Conservation (phyloP, 1,284 basidiomycete species). For the Gomphus bonarii region DNA sequence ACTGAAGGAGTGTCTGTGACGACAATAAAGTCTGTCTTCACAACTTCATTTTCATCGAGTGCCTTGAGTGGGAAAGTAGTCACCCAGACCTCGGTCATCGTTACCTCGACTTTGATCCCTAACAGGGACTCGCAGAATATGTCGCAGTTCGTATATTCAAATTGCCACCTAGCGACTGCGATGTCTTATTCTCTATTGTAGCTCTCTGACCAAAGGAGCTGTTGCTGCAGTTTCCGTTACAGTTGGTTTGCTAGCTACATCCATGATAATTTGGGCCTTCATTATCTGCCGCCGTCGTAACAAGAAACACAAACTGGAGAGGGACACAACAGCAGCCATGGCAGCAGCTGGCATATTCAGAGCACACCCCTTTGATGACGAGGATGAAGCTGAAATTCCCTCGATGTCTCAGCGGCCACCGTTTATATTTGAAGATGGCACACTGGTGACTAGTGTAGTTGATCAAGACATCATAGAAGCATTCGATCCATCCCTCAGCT, state of each 20-base stretch:
- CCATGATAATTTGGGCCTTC: slow-evolving; percentile 25
- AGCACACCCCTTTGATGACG: background rate
- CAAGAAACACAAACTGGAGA: slow-evolving; percentile 14
- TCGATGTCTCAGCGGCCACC: background rate
- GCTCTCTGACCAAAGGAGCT: slow-evolving; percentile 42
- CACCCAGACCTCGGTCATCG: background rate
- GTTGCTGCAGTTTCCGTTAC: slow-evolving; percentile 49
- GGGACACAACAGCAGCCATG: slow-evolving; percentile 1
- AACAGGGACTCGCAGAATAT: background rate
- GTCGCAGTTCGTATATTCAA: background rate
- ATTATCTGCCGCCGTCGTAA: slow-evolving; percentile 31
- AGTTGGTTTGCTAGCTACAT: slow-evolving; percentile 34
- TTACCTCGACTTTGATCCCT: slow-evolving; percentile 2
- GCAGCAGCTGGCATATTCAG: background rate
- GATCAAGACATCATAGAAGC: background rate
- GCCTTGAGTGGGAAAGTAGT: background rate
- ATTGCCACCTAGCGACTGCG: background rate
- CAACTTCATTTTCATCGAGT: background rate
- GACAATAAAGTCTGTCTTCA: background rate
- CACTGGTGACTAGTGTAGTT: background rate
- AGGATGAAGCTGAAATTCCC: background rate
- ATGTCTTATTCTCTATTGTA: slow-evolving; percentile 17
- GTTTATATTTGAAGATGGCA: slow-evolving; percentile 3
- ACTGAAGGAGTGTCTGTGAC: background rate
- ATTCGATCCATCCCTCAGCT: background rate